Evolutionary conservation across 345 rosid species (phyloP), one percentile per base, ranked within the genome.

Genomic region (Murraya koenigii): DNA sequence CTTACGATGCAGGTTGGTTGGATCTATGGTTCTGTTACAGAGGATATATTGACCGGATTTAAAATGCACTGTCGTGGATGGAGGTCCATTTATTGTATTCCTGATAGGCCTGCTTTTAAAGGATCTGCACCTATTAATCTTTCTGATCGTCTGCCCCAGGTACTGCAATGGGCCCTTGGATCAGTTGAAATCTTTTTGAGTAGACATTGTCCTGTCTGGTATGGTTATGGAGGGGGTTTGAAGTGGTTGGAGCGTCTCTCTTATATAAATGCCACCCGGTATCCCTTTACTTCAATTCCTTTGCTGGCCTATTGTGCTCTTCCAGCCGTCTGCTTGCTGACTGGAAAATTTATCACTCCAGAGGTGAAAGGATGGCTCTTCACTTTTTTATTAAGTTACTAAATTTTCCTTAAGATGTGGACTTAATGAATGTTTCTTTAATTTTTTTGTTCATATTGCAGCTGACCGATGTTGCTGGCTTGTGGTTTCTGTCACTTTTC

Each of bases 1-100:
- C 39, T 68, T 56, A 22, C 44, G 22, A 35, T 79, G 36, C 76
- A 88, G 88, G 86, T 87, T 41, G 87, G 87, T 23, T 92, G 96
- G 96, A 92, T 90, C 75, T 92, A 92, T 58, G 94, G 93, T 41
- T 90, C 94, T 20, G 87, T 86, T 56, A 88, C 89, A 3, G 91
- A 89, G 71, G 91, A 92, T 79, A 90, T 88, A 78, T 85, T 90
- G 75, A 90, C 94, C 2, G 94, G 97, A 23, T 89, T 92, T 71
- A 92, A 89, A 84, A 89, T 90, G 93, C 94, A 90, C 74, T 90
- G 90, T 70, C 94, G 85, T 44, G 97, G 94, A 59, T 92, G 94
- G 97, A 87, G 94, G 77, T 92, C 94, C 13, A 86, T 92, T 19
- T 90, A 92, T 41, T 88, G 90, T 75, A 83, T 86, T 58, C 93